phyloP scores from a whole-genome alignment of 2,329 filamentous ascomycete genomes.

The Alternaria burnsii region DNA sequence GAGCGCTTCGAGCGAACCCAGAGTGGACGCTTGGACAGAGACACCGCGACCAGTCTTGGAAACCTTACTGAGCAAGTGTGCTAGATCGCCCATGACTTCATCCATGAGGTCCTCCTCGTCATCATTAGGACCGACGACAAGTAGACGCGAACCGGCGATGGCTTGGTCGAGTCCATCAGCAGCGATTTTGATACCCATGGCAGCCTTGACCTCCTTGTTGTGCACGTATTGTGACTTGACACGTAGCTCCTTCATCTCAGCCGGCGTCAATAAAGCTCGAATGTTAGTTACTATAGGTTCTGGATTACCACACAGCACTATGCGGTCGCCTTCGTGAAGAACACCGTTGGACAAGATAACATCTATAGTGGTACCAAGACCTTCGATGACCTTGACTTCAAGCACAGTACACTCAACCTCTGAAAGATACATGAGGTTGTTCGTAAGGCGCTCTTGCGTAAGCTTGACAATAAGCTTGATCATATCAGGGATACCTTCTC shows the following conservation, averaged over 20 bases:
- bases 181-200: slow-evolving; percentile 97
- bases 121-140: slow-evolving; percentile 93
- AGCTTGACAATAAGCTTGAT: slow-evolving; percentile 91
- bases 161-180: slow-evolving; percentile 94
- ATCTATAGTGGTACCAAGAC: slow-evolving; percentile 98
- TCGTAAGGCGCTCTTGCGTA: slow-evolving; percentile 97
- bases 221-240: slow-evolving; percentile 97
- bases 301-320: slow-evolving; percentile 96
- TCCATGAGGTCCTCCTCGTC: slow-evolving; percentile 97
- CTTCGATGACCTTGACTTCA: slow-evolving; percentile 98
- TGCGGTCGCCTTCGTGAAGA: slow-evolving; percentile 89
- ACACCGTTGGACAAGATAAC: slow-evolving; percentile 97
- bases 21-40: slow-evolving; percentile 94
- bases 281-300: slow-evolving; percentile 96
- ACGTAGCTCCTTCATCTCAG: slow-evolving; percentile 90
- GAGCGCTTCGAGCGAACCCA: slow-evolving; percentile 94
- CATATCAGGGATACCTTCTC: slow-evolving; percentile 98
- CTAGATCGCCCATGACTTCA: slow-evolving; percentile 94
- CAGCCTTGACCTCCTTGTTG: slow-evolving; percentile 99
- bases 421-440: slow-evolving; percentile 95
- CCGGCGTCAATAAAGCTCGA: slow-evolving; percentile 90
- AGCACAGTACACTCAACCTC: slow-evolving; percentile 98
- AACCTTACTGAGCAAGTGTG: slow-evolving; percentile 88
- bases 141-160: slow-evolving; percentile 92
- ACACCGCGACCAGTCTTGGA: slow-evolving; percentile 94